Evolutionary conservation across 768 basidiomycete genomes (phyloP).

Genomic region (Boletus huronensis): DNA sequence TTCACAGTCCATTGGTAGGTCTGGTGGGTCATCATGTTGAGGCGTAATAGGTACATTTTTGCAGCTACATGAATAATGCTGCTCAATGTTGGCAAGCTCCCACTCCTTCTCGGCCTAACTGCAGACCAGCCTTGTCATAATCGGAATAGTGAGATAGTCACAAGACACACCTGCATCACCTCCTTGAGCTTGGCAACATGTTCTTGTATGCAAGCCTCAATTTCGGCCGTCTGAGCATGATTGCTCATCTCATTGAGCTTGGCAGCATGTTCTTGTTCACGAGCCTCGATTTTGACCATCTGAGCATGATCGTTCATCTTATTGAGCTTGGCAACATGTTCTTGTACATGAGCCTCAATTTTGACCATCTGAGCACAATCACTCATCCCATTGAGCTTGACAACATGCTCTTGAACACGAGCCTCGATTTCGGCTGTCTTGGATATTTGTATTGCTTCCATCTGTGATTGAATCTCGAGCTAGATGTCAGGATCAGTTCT

Average conservation of each 20-base stretch:
- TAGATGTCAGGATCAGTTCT: neutral
- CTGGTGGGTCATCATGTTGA: neutral
- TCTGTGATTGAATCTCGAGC: neutral
- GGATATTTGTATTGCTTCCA: neutral
- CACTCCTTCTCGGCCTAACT: neutral
- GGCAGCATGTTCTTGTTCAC: too few relatives aligned
- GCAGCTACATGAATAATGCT: neutral
- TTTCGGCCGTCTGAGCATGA: neutral
- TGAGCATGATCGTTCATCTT: too few relatives aligned
- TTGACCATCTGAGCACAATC: neutral
- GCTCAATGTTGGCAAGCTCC: conserved; percentile 12
- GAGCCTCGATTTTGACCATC: too few relatives aligned
- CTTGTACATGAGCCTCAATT: neutral
- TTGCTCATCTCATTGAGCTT: too few relatives aligned
- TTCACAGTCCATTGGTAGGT: neutral
- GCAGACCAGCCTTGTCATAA: neutral
- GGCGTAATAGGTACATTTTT: neutral
- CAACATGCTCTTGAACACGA: neutral
- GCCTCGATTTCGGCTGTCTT: neutral
- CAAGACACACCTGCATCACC: neutral
- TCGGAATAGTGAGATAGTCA: neutral
- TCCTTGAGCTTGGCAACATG: neutral
- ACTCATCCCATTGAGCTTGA: neutral
- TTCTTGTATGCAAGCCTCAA: neutral
- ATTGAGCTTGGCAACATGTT: too few relatives aligned